A percentile compares a stretch with the other conserved stretches of the same genome.
These are phyloP conservation scores for Ogataea parapolymorpha DNA, from an alignment of 805 yeast species.

Conservation along the genomic window DNA sequence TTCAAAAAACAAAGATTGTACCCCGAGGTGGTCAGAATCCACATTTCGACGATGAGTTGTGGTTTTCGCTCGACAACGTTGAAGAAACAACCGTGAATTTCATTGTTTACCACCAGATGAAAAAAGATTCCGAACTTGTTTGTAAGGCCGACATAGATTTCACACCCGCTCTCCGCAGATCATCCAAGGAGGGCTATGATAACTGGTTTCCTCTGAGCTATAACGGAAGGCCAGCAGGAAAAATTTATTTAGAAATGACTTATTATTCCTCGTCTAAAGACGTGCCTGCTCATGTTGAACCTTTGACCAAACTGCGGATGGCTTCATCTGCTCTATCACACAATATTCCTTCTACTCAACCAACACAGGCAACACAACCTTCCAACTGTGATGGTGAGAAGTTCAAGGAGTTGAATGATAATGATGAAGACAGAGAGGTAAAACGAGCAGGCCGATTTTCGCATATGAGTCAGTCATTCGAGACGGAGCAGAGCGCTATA, in stretches of 20 bases:
- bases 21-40: slow-evolving; percentile 95
- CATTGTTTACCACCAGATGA: slow-evolving; percentile 80
- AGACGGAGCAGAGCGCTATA: not conserved
- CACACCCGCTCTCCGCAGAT: slow-evolving; percentile 63
- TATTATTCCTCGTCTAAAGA: slow-evolving; percentile 59
- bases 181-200: slow-evolving; percentile 74
- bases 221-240: slow-evolving; percentile 79
- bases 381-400: too few relatives aligned
- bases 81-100: slow-evolving; percentile 62
- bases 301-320: not conserved
- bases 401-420: too few relatives aligned
- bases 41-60: slow-evolving; percentile 72
- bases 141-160: slow-evolving; percentile 81
- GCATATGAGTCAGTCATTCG: too few relatives aligned
- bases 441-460: too few relatives aligned
- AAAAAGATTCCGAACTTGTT: slow-evolving; percentile 80
- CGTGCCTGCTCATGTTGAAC: slow-evolving; percentile 29
- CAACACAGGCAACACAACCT: too few relatives aligned
- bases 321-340: not conserved
- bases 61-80: slow-evolving; percentile 63
- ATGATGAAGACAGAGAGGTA: too few relatives aligned
- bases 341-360: too few relatives aligned
- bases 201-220: slow-evolving; percentile 73
- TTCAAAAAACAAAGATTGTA: slow-evolving; percentile 73
- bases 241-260: slow-evolving; percentile 85